Conservation (phyloP, 331 rosid species). For the Quercus tomentella region DNA sequence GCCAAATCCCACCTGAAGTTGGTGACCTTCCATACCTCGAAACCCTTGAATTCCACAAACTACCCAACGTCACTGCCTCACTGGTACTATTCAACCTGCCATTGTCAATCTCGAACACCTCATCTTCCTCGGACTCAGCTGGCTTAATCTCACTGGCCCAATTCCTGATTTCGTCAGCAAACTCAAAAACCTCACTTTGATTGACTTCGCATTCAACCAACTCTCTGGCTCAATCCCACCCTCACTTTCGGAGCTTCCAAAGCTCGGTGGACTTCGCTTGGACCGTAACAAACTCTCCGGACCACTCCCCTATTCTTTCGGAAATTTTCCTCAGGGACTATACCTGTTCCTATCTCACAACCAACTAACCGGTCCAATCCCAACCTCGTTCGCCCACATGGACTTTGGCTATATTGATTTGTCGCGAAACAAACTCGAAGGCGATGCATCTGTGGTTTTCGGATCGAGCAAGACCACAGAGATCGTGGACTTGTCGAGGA, state of each 20-base stretch:
- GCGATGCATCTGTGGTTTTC: conserved; percentile 56
- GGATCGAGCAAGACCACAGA: conserved; percentile 41
- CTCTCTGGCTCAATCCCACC: conserved; percentile 53
- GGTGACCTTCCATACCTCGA: conserved; percentile 57
- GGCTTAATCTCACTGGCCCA: conserved; percentile 53
- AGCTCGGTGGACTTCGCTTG: conserved; percentile 20
- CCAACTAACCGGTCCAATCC: conserved; percentile 55
- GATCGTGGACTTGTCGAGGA: conserved; percentile 47
- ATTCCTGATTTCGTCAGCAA: conserved; percentile 47
- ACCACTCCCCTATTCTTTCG: conserved; percentile 45
- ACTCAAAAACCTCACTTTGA: conserved; percentile 34
- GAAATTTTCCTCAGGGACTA: conserved; percentile 31
- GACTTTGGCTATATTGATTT: conserved; percentile 32
- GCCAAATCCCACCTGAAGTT: conserved; percentile 46
- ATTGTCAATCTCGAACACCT: conserved; percentile 49
- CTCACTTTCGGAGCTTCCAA: conserved; percentile 48
- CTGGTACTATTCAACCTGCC: conserved; percentile 67
- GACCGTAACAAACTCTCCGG: conserved; percentile 44
- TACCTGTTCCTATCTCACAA: conserved; percentile 44
- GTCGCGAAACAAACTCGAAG: conserved; percentile 59
- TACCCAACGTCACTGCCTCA: conserved; percentile 44
- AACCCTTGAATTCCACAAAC: conserved; percentile 44
- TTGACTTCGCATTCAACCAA: conserved; percentile 48
- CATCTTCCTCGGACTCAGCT: conserved; percentile 28
- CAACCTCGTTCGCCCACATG: conserved; percentile 34